Evolutionary conservation across 108 stramenopile genomes (phyloP).

Genomic region (Aurantiochytrium sp.): DNA sequence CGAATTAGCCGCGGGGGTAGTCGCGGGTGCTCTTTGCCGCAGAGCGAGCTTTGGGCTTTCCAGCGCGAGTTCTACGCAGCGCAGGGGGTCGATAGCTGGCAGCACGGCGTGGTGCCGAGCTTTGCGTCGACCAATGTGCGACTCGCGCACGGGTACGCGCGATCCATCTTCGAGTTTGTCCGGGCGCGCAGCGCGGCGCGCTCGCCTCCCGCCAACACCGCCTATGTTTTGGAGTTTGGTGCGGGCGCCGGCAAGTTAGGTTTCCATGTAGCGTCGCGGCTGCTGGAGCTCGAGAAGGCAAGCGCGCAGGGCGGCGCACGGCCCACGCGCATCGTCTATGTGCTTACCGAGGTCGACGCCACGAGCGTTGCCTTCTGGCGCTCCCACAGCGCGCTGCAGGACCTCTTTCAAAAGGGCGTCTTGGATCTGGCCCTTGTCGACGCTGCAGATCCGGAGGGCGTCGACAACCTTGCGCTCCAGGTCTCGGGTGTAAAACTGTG

Average conservation of each 20-base stretch:
- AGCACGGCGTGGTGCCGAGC: neutral
- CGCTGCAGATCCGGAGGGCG: neutral
- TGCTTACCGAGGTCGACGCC: neutral
- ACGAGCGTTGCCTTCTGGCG: neutral
- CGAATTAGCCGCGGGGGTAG: neutral
- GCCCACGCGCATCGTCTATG: neutral
- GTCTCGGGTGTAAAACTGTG: neutral
- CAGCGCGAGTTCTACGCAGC: neutral
- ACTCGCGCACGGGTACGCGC: conserved; percentile 1
- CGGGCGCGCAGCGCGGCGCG: neutral
- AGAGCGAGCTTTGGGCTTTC: neutral
- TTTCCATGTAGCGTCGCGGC: neutral
- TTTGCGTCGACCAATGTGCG: neutral
- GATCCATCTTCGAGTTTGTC: neutral
- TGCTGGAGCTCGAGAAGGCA: neutral
- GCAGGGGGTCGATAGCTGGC: neutral
- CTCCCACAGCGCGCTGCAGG: neutral
- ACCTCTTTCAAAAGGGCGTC: neutral
- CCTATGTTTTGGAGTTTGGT: conserved; percentile 1
- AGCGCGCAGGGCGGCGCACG: neutral
- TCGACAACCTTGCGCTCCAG: neutral
- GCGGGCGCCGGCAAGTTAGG: conserved; percentile 6
- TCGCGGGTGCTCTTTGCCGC: neutral
- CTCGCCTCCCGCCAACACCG: neutral
- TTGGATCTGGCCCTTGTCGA: neutral